Conservation (phyloP, 208 protist species). For the Trichomonas vaginalis region DNA sequence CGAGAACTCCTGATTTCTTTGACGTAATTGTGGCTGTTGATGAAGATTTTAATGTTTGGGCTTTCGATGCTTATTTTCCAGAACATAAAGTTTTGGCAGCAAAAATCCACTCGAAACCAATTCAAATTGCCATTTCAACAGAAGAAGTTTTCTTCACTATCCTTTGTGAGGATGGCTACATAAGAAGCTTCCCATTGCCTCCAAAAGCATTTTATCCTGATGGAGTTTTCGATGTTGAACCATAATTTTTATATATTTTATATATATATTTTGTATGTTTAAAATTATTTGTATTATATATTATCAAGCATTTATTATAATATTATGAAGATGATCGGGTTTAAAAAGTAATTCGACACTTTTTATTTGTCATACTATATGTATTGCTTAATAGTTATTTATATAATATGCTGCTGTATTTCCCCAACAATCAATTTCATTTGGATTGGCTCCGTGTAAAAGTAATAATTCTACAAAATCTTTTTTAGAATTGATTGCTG, state of each 20-base stretch:
- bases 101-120: not conserved
- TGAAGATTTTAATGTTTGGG: not conserved
- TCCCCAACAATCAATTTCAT: no score
- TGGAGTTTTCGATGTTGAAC: not conserved
- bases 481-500: no score
- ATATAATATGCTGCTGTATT: no score
- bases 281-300: no score
- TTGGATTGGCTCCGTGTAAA: no score
- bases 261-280: not conserved
- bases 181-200: not conserved
- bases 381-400: no score
- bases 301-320: no score
- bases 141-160: not conserved
- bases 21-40: not conserved
- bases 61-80: not conserved
- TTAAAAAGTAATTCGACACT: no score
- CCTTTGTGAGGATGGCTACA: not conserved
- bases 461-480: no score
- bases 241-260: not conserved
- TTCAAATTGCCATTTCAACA: not conserved
- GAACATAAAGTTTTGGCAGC: not conserved
- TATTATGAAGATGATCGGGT: no score
- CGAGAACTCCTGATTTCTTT: not conserved
- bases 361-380: no score
- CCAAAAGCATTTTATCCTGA: not conserved